Evolutionary conservation across 495 filamentous ascomycete species (phyloP).

Genomic region (Talaromyces trachyspermus): DNA sequence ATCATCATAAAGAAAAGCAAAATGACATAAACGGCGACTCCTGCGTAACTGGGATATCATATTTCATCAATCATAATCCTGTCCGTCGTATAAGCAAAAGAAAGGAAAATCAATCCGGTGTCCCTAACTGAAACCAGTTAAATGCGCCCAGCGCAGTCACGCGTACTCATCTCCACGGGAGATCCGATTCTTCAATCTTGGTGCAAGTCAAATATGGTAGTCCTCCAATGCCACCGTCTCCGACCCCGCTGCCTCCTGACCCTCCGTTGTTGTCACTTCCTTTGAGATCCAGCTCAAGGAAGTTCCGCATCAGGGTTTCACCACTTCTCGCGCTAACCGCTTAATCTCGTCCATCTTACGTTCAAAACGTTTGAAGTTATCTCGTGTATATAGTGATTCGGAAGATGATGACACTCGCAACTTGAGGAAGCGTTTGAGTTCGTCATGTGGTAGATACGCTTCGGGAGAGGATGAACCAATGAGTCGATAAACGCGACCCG

Average conservation of each 20-base stretch:
- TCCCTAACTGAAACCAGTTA: background rate
- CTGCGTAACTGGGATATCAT: constrained; percentile 6
- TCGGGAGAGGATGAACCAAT: constrained; percentile 52
- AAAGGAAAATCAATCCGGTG: background rate
- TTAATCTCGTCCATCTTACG: constrained; percentile 83
- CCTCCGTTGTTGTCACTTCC: constrained; percentile 21
- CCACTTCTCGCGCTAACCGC: constrained; percentile 67
- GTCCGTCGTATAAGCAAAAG: background rate
- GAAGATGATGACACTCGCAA: constrained; percentile 40
- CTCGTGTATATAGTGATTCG: constrained; percentile 61
- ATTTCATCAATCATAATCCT: constrained; percentile 9
- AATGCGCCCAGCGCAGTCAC: constrained; percentile 6
- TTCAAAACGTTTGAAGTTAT: constrained; percentile 75
- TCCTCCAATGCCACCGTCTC: constrained; percentile 25
- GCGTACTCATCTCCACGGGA: constrained; percentile 58
- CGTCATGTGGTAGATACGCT: constrained; percentile 72
- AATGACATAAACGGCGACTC: background rate
- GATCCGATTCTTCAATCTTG: constrained; percentile 65
- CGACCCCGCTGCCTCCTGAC: constrained; percentile 21
- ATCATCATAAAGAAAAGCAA: background rate
- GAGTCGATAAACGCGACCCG: constrained; percentile 64
- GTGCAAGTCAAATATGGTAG: constrained; percentile 76
- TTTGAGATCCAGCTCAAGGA: constrained; percentile 66
- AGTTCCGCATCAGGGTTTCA: constrained; percentile 83
- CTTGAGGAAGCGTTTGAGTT: constrained; percentile 82